phyloP scores from a whole-genome alignment of 2,329 filamentous ascomycete species.

The Periconia macrospinosa region DNA sequence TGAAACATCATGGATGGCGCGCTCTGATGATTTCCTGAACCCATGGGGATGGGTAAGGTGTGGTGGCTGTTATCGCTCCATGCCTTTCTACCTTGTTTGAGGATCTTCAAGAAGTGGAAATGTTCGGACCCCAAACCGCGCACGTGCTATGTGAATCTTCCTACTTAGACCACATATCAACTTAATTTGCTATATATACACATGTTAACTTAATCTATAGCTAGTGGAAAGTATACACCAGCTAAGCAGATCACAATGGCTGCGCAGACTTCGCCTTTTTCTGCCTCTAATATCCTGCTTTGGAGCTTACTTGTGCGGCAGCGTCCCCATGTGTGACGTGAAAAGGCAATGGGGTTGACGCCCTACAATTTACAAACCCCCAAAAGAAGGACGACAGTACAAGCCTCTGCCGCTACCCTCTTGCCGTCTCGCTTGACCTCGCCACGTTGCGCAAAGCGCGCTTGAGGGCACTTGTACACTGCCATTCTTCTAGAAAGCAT shows the following conservation, averaged over 20 bases:
- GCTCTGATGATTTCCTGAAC: constrained; percentile 1
- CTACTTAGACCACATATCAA: background rate
- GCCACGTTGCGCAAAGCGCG: background rate
- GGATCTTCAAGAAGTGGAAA: background rate
- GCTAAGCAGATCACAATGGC: no score
- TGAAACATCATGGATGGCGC: constrained; percentile 13
- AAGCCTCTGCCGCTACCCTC: background rate
- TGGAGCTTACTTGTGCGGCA: background rate
- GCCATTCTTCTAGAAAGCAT: background rate
- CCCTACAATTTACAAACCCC: background rate
- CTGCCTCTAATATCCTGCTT: background rate
- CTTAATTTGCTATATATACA: background rate
- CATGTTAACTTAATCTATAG: background rate
- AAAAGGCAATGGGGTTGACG: background rate
- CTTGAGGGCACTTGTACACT: background rate
- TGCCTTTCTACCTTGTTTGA: background rate
- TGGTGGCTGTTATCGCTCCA: background rate
- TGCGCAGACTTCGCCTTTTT: background rate
- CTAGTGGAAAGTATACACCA: background rate
- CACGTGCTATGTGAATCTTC: background rate
- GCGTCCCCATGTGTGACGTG: background rate
- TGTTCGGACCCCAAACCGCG: background rate
- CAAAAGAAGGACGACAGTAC: background rate
- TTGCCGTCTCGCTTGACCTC: background rate
- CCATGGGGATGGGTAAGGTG: constrained; percentile 5